A percentile compares a stretch with the other conserved stretches of the same genome.
These are phyloP conservation scores for Eurotiales sp. DNA, from an alignment of 2,329 filamentous ascomycete genomes.

Conservation along the genomic window DNA sequence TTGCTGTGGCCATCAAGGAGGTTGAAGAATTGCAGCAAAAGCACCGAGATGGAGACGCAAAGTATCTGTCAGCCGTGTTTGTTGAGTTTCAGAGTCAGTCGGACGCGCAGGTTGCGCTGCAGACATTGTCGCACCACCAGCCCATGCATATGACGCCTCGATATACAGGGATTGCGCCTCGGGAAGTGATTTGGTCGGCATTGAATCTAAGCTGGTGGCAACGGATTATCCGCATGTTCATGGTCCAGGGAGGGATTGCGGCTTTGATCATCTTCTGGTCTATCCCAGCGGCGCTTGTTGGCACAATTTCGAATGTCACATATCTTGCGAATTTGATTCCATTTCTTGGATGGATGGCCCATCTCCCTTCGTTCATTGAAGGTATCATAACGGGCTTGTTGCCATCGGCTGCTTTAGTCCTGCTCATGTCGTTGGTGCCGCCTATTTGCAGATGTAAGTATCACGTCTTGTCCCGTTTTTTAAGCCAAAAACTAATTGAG, in stretches of 20 bases:
- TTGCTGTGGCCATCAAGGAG: slow-evolving; percentile 67
- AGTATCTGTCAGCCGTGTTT: slow-evolving; percentile 73
- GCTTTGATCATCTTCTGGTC: slow-evolving; percentile 85
- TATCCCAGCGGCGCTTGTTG: slow-evolving; percentile 71
- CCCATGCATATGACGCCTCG: slow-evolving; percentile 85
- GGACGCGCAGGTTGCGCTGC: slow-evolving; percentile 79
- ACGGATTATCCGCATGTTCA: slow-evolving; percentile 66
- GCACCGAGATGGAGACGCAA: slow-evolving; percentile 61
- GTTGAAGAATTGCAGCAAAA: slow-evolving; percentile 63
- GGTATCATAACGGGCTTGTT: slow-evolving; percentile 81
- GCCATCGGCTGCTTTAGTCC: slow-evolving; percentile 71
- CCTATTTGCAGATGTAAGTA: slow-evolving; percentile 69
- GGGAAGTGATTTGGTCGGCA: slow-evolving; percentile 85
- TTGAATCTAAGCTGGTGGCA: slow-evolving; percentile 81
- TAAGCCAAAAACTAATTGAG: too few species aligned
- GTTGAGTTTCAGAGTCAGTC: slow-evolving; percentile 81
- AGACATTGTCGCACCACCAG: slow-evolving; percentile 79
- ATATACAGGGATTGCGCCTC: slow-evolving; percentile 75
- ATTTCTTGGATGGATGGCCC: slow-evolving; percentile 71
- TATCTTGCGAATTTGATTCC: slow-evolving; percentile 52
- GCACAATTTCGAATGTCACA: slow-evolving; percentile 79
- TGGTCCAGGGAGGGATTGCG: slow-evolving; percentile 65
- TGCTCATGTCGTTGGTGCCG: slow-evolving; percentile 84
- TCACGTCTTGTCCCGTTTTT: too few species aligned
- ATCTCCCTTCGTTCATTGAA: slow-evolving; percentile 66